Base-by-base conservation (phyloP, 257 asterid species). In the Solanum tarapatanum region DNA sequence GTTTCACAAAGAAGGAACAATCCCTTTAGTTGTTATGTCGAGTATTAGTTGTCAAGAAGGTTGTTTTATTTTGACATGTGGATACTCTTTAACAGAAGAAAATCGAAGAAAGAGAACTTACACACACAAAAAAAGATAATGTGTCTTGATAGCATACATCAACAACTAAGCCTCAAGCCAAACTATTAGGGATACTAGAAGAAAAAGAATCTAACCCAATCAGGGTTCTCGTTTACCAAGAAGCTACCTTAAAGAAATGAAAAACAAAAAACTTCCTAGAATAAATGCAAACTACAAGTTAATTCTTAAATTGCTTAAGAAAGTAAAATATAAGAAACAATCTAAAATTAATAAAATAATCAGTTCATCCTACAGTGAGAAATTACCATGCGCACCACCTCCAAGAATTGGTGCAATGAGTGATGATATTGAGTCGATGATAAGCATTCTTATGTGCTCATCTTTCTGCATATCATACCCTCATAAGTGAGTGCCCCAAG, bases 381-480 rank as follows among this genome's bases (percentile, higher is more conserved):
- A 28, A 45, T 80, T 91, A 95, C 99, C 99, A 23, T 93, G 95
- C 69, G 93, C 90, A 62, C 94, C 95, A 83, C 93, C 91, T 84
- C 98, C 97, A 84, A 96, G 97, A 90, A 96, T 88, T 62, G 98
- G 99, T 83, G 97, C 87, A 88, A 95, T 90, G 68, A 96, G 98
- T 86, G 98, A 94, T 55, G 99, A 95, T 83, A 96, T 91, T 41
- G 99, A 96, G 88, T 96, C 99, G 37, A 96, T 86, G 90, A 96
- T 88, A 64, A 96, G 91, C 96, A 96, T 89, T 91, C 90, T 91
- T 85, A 95, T 90, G 86, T 80, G 87, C 89, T 80, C 88, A 87
- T 84, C 88, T 35, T 41, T 88, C 98, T 93, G 94, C 91, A 90
- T 33, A 87, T 39, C 69, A 51, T 43, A 83, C 37, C 73, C 48